Percentiles rank a stretch among this genome's conserved stretches.
These are phyloP conservation scores for Cicer pinnatifidum DNA, from an alignment of 306 rosid species.

Conservation along the genomic window DNA sequence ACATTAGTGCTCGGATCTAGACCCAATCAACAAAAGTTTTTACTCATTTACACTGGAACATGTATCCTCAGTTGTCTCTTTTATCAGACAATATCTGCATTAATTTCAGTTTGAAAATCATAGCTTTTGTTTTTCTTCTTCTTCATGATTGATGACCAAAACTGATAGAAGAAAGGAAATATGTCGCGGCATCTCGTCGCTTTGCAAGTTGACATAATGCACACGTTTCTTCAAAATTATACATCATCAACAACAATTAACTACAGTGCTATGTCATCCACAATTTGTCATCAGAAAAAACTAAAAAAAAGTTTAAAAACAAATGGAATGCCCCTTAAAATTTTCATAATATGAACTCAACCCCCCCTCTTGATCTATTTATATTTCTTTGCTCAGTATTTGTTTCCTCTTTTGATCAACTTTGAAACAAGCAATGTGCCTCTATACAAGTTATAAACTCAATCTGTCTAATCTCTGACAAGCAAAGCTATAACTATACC, in stretches of 20 bases:
- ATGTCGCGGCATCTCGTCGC: neutral
- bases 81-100: no score
- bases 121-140: no score
- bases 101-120: no score
- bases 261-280: conserved; percentile 25
- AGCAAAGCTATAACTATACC: conserved; percentile 31
- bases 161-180: no score
- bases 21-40: no score
- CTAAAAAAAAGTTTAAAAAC: neutral
- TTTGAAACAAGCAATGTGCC: conserved; percentile 39
- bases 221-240: conserved; percentile 6
- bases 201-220: conserved; percentile 28
- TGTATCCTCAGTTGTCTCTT: no score
- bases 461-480: conserved; percentile 15
- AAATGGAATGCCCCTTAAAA: conserved; percentile 21
- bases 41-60: no score
- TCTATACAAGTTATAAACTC: conserved; percentile 45
- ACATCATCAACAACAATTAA: conserved; percentile 20
- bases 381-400: neutral
- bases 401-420: neutral
- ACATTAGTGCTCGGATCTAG: no score
- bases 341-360: neutral
- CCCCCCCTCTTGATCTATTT: no score
- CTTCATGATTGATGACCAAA: no score
- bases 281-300: conserved; percentile 34